Conservation (phyloP, 176 grass and related monocot species). For the Guadua angustifolia region DNA sequence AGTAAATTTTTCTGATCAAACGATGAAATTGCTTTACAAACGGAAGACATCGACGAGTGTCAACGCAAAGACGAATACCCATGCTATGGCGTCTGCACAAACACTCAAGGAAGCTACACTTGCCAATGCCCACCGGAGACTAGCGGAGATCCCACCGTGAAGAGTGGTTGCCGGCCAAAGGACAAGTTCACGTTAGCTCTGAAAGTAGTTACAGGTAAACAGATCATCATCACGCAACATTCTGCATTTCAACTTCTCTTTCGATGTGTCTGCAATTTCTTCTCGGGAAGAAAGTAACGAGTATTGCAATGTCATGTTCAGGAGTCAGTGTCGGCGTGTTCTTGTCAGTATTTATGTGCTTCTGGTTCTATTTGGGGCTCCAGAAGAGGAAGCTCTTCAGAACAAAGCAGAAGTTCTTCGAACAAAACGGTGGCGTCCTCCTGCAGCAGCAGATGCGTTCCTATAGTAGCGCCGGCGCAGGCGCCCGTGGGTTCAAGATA, state of each 20-base stretch:
- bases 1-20: neutral
- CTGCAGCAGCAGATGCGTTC: conserved; percentile 56
- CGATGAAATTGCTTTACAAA: neutral
- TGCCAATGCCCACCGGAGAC: conserved; percentile 54
- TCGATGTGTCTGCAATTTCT: neutral
- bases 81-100: conserved; percentile 57
- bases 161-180: conserved; percentile 52
- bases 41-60: conserved; percentile 79
- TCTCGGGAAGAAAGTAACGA: neutral
- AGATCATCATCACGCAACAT: too few relatives aligned
- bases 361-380: conserved; percentile 44
- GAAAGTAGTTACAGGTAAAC: conserved; percentile 56
- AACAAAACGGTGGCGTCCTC: conserved; percentile 70
- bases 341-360: conserved; percentile 34
- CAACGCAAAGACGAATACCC: neutral
- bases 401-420: conserved; percentile 58
- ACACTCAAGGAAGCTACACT: conserved; percentile 24
- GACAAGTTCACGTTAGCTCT: conserved; percentile 58
- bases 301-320: conserved; percentile 8
- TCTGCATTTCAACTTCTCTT: neutral
- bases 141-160: conserved; percentile 24
- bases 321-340: conserved; percentile 52
- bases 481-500: conserved; percentile 44
- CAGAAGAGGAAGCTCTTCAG: conserved; percentile 59
- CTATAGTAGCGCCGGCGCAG: neutral